phyloP scores from a whole-genome alignment of 179 eudicot species.

The Dionaea muscipula region DNA sequence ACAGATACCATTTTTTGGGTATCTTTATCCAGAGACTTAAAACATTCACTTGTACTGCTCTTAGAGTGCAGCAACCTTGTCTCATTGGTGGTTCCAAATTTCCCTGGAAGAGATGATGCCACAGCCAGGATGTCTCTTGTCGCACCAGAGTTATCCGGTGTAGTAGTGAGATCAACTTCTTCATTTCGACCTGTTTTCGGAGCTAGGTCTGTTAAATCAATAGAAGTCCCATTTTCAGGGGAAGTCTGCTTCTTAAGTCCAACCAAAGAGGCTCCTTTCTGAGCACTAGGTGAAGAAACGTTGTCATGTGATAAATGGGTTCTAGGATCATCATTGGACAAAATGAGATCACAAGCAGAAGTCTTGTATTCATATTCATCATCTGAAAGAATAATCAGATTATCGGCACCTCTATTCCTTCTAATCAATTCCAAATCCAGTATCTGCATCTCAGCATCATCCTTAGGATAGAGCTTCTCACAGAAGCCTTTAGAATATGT shows the following conservation, averaged over 20 bases:
- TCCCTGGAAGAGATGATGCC: slow-evolving; percentile 23
- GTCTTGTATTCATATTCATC: slow-evolving; percentile 42
- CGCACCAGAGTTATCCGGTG: slow-evolving; percentile 19
- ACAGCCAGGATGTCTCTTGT: slow-evolving; percentile 16
- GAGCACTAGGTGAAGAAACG: slow-evolving; percentile 13
- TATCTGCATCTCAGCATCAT: slow-evolving; percentile 28
- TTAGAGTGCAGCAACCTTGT: slow-evolving; percentile 20
- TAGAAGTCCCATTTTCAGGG: slow-evolving; percentile 13
- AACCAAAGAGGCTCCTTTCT: slow-evolving; percentile 18
- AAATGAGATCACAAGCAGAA: slow-evolving; percentile 13
- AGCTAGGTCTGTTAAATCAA: slow-evolving; percentile 7
- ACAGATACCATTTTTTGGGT: slow-evolving; percentile 12
- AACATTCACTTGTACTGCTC: slow-evolving; percentile 14
- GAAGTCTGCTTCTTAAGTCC: slow-evolving; percentile 13
- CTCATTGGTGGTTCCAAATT: slow-evolving; percentile 19
- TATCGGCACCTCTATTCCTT: slow-evolving; percentile 16
- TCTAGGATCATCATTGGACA: slow-evolving; percentile 16
- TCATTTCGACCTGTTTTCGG: slow-evolving; percentile 15
- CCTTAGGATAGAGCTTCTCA: slow-evolving; percentile 18
- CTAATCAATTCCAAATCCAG: slow-evolving; percentile 18
- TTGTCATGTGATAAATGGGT: slow-evolving; percentile 12
- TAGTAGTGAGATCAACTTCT: slow-evolving; percentile 15
- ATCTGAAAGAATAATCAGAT: slow-evolving; percentile 54
- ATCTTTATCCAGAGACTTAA: slow-evolving; percentile 17
- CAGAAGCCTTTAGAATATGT: slow-evolving; percentile 19